Conservation (phyloP, 306 rosid species). For the Glycine soja region DNA sequence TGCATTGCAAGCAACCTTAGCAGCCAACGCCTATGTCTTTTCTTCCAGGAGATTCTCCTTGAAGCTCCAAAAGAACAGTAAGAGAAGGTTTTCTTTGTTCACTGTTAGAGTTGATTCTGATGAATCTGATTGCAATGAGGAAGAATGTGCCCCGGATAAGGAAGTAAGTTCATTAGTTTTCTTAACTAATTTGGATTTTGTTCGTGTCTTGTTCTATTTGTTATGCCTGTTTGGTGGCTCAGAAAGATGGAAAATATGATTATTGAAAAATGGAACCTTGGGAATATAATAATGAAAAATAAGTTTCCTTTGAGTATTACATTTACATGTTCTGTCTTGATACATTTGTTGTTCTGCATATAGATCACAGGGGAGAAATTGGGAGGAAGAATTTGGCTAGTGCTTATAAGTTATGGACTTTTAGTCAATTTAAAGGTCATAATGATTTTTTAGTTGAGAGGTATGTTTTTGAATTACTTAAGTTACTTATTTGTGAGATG, state of each 20-base stretch:
- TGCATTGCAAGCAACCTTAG: constrained; percentile 72
- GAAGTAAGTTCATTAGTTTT: constrained; percentile 61
- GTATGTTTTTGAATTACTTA: not conserved
- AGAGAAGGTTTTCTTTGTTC: constrained; percentile 47
- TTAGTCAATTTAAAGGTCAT: not conserved
- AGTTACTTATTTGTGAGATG: not conserved
- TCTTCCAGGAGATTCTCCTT: constrained; percentile 57
- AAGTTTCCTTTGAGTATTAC: constrained; percentile 4
- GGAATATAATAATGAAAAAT: not conserved
- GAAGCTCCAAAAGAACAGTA: constrained; percentile 49
- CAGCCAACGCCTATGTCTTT: constrained; percentile 66
- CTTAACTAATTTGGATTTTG: not conserved
- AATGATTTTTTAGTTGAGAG: not conserved
- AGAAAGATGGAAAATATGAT: not conserved
- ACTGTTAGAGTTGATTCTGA: constrained; percentile 71
- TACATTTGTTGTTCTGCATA: not conserved
- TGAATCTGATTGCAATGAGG: constrained; percentile 83
- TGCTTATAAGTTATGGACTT: not conserved
- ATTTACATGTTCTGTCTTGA: not conserved
- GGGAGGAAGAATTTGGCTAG: not conserved
- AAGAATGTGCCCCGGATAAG: constrained; percentile 95
- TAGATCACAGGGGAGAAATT: not conserved
- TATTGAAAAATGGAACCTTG: constrained; percentile 6
- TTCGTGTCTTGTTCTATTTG: not conserved
- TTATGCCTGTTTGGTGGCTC: not conserved